Percentiles rank a stretch among this genome's conserved stretches.
These are phyloP conservation scores for Pilatotrama ljubarskyi DNA, from an alignment of 768 basidiomycete genomes.

Conservation along the genomic window DNA sequence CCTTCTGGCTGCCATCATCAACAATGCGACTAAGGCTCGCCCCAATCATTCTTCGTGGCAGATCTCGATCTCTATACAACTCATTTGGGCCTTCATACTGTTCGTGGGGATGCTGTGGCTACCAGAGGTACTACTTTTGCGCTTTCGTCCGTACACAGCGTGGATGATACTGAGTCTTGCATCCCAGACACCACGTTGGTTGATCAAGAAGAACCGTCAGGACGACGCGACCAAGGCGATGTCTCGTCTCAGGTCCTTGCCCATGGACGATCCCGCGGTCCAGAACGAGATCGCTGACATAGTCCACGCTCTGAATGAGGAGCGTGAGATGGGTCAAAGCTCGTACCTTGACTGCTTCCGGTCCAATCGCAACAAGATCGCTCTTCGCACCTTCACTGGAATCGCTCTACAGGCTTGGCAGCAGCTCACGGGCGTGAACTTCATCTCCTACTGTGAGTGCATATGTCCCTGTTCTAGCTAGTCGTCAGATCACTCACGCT, in stretches of 20 bases:
- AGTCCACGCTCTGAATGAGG: slow-evolving; percentile 31
- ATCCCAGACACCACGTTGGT: slow-evolving; percentile 61
- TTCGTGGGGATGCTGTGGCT: slow-evolving; percentile 67
- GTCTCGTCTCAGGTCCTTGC: slow-evolving; percentile 37
- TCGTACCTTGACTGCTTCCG: slow-evolving; percentile 34
- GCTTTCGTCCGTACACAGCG: slow-evolving; percentile 6
- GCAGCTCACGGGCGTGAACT: slow-evolving; percentile 80
- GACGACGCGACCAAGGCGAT: slow-evolving; percentile 58
- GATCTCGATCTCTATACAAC: slow-evolving; percentile 74
- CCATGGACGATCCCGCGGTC: slow-evolving; percentile 33
- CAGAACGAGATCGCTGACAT: slow-evolving; percentile 32
- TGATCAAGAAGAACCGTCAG: slow-evolving; percentile 60
- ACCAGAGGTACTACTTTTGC: slow-evolving; percentile 48
- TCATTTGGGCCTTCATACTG: slow-evolving; percentile 74
- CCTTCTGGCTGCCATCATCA: slow-evolving; percentile 60
- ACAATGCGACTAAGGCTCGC: slow-evolving; percentile 31
- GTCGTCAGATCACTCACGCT: neutral
- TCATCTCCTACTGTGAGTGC: slow-evolving; percentile 48
- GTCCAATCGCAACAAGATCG: slow-evolving; percentile 52
- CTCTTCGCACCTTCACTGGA: slow-evolving; percentile 74
- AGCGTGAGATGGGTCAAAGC: neutral
- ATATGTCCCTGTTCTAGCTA: neutral
- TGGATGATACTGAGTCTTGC: neutral
- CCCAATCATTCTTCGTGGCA: slow-evolving; percentile 53
- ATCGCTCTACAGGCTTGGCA: slow-evolving; percentile 76